Percentiles rank a stretch among this genome's conserved stretches.
Conservation (phyloP, 2,329 filamentous ascomycete species). For the Tolypocladium ovalisporum region DNA sequence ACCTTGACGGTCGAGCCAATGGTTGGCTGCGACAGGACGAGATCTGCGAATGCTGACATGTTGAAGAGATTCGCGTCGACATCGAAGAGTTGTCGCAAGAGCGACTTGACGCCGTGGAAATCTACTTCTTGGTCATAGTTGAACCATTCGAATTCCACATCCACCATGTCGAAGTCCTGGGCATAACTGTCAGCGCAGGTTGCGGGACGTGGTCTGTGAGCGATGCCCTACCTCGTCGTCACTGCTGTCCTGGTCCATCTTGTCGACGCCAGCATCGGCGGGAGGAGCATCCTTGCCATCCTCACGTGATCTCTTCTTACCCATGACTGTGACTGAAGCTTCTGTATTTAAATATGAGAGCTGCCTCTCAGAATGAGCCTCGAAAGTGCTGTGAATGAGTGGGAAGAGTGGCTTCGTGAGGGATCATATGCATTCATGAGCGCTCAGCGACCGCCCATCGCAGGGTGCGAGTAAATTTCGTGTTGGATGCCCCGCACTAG, state of each 20-base stretch:
- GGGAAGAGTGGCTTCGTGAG: neutral
- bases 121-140: constrained; percentile 83
- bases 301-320: constrained; percentile 40
- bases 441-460: neutral
- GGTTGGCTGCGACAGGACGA: constrained; percentile 76
- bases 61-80: constrained; percentile 78
- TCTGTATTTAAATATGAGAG: neutral
- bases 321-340: constrained; percentile 24
- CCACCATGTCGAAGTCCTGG: constrained; percentile 80
- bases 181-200: constrained; percentile 5
- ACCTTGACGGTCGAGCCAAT: constrained; percentile 94
- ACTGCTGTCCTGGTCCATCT: constrained; percentile 40
- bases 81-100: constrained; percentile 87
- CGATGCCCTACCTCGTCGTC: constrained; percentile 37
- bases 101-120: constrained; percentile 86
- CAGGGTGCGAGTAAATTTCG: constrained; percentile 20
- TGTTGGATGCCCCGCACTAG: constrained; percentile 29
- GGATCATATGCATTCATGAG: neutral
- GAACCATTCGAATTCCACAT: constrained; percentile 99
- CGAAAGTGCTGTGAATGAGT: neutral
- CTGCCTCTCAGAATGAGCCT: neutral
- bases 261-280: constrained; percentile 30
- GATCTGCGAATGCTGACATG: constrained; percentile 72
- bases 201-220: neutral
- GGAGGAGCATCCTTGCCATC: constrained; percentile 30